Base-by-base conservation (phyloP, 352 stramenopile genomes). In the Phytophthora tentaculata region DNA sequence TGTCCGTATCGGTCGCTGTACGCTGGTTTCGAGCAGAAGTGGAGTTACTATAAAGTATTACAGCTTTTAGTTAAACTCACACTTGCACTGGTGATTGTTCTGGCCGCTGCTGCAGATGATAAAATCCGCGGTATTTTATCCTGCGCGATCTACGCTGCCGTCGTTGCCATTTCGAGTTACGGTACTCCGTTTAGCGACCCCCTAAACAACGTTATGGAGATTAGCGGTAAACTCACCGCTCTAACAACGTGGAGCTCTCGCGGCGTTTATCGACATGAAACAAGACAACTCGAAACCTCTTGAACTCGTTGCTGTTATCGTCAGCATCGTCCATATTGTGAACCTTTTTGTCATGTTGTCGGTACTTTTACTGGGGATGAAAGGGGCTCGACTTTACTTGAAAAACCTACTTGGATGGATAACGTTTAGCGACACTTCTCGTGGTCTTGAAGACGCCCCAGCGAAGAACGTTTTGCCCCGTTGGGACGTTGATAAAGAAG, bases 1-100 rank as follows among this genome's bases (percentile, higher is more conserved):
- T 85, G 73, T 37, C 80, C 80, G 0, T 89, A 85, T 54, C 69
- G 70, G 0, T 85, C 77, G 43, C 71, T 89, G 17, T 89, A 89
- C 61, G 66, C 61, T 7, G 73, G 80, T 20, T 85, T 85, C 41
- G 78, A 89, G 56, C 70, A 69, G 45, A 61, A 65, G 7, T 86
- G 77, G 80, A 73, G 67, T n/a, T 72, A 78, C 61, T 89, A 86
- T 63, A 84, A 85, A 57, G 71, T 86, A 0, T 64, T 81, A 1
- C 69, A 83, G 52, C 58, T 88, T n/a, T 23, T 79, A 5, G 72
- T 82, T 17, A 89, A 86, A 52, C 59, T 84, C 16, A 62, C 59
- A n/a, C 63, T 86, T 23, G 72, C 71, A 10, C 23, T 83, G 24
- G 76, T 73, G 6, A 56, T 85, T 29, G 56, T 86, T 0, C 20